Evolutionary conservation across 495 filamentous ascomycete genomes (phyloP).

Genomic region (Trichoderma reesei): DNA sequence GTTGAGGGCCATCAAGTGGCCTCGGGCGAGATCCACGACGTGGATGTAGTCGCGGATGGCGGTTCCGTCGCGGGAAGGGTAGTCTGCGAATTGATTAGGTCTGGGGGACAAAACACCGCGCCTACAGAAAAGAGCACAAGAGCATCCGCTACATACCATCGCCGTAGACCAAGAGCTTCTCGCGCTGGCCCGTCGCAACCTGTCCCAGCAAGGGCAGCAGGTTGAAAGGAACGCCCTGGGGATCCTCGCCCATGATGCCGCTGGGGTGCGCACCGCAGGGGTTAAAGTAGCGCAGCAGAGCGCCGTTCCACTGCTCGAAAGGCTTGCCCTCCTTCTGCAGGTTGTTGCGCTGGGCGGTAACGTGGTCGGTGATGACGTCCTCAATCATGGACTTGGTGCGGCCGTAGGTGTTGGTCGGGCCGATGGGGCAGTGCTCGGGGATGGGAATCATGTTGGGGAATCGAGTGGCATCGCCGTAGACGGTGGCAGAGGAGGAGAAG

Average conservation of each 20-base stretch:
- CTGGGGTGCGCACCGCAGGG: conserved; percentile 89
- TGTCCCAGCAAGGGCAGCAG: conserved; percentile 88
- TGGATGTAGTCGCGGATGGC: conserved; percentile 69
- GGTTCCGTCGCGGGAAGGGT: conserved; percentile 72
- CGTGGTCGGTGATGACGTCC: conserved; percentile 78
- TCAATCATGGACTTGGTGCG: conserved; percentile 91
- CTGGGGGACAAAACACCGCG: not conserved
- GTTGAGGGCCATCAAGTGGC: conserved; percentile 85
- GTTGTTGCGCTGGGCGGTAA: conserved; percentile 79
- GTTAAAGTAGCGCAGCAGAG: conserved; percentile 95
- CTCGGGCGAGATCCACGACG: conserved; percentile 80
- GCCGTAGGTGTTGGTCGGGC: conserved; percentile 94
- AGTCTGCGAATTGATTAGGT: conserved; percentile 49
- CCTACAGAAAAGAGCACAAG: not conserved
- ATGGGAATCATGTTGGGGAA: conserved; percentile 98
- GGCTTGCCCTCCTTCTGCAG: conserved; percentile 67
- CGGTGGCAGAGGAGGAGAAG: conserved; percentile 91
- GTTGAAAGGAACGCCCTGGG: conserved; percentile 92
- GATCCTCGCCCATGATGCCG: conserved; percentile 98
- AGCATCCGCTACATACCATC: conserved; percentile 47
- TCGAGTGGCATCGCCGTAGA: conserved; percentile 96
- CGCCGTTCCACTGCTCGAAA: conserved; percentile 81
- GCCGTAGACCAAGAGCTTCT: conserved; percentile 90
- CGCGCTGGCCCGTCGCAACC: conserved; percentile 88
- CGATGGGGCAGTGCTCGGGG: conserved; percentile 90